phyloP scores from a whole-genome alignment of 2,329 filamentous ascomycete genomes.

The Neoscytalidium dimidiatum region DNA sequence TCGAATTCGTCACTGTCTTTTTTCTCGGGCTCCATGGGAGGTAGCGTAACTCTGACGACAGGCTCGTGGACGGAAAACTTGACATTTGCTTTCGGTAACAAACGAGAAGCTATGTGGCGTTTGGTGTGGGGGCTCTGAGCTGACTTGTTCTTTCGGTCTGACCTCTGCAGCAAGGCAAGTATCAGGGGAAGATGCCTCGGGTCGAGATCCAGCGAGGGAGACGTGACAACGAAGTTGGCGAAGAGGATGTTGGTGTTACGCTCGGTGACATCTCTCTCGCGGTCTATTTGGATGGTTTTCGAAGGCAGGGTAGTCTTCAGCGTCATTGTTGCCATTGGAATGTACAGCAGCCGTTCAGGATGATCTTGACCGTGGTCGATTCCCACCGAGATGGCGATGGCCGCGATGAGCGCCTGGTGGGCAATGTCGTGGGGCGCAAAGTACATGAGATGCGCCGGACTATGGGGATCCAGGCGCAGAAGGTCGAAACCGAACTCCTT shows the following conservation, averaged over 20 bases:
- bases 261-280: constrained; percentile 72
- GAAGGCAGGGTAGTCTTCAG: constrained; percentile 92
- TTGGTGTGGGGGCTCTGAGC: constrained; percentile 40
- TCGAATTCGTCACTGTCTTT: constrained; percentile 80
- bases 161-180: constrained; percentile 69
- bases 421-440: constrained; percentile 91
- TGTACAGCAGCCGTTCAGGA: constrained; percentile 83
- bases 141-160: constrained; percentile 21
- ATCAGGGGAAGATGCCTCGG: constrained; percentile 88
- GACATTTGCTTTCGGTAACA: constrained; percentile 89
- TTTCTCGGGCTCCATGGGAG: constrained; percentile 64
- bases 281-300: constrained; percentile 82
- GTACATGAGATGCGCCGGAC: constrained; percentile 96
- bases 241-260: constrained; percentile 95
- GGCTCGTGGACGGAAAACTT: constrained; percentile 97
- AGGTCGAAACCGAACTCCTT: constrained; percentile 95
- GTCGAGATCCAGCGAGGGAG: constrained; percentile 89
- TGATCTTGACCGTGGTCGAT: constrained; percentile 87
- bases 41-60: constrained; percentile 84
- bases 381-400: constrained; percentile 87
- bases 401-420: constrained; percentile 89
- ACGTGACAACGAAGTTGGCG: constrained; percentile 93
- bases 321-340: constrained; percentile 96
- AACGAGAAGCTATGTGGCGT: constrained; percentile 74
- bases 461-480: constrained; percentile 86